Percentiles rank a stretch among this genome's conserved stretches.
Conservation (phyloP, 495 filamentous ascomycete genomes). For the Neurospora sp. region DNA sequence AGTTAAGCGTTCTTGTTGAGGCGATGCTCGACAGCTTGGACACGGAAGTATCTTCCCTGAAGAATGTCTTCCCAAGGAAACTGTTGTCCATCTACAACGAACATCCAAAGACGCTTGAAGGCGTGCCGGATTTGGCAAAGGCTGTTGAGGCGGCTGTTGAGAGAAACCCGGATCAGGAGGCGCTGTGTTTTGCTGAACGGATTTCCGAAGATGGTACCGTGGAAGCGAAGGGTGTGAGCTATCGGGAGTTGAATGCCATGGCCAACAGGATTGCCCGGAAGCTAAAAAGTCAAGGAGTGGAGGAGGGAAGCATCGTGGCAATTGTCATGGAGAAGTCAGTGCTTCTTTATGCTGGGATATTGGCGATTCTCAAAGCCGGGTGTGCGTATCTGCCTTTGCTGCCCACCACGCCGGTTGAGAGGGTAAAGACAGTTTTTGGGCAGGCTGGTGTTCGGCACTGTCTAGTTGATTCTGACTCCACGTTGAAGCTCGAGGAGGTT, state of each 20-base stretch:
- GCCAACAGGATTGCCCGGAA: slow-evolving; percentile 56
- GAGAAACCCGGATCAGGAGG: slow-evolving; percentile 39
- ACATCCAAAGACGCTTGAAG: slow-evolving; percentile 9
- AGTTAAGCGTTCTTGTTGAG: slow-evolving; percentile 24
- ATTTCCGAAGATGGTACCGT: slow-evolving; percentile 21
- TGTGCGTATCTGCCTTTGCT: slow-evolving; percentile 65
- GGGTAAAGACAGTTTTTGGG: slow-evolving; percentile 43
- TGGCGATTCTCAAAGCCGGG: slow-evolving; percentile 62
- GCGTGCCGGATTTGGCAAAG: slow-evolving; percentile 30
- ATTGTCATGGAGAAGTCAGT: slow-evolving; percentile 63
- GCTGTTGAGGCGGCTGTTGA: slow-evolving; percentile 43
- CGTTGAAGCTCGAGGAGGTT: slow-evolving; percentile 8
- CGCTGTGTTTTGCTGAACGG: slow-evolving; percentile 48
- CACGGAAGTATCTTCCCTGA: slow-evolving; percentile 18
- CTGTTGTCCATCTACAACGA: slow-evolving; percentile 41
- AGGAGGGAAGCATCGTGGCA: slow-evolving; percentile 45
- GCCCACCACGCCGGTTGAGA: slow-evolving; percentile 47
- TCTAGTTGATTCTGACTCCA: slow-evolving; percentile 26
- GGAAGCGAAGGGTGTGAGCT: slow-evolving; percentile 40
- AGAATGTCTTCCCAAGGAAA: slow-evolving; percentile 20
- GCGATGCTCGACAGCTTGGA: slow-evolving; percentile 30
- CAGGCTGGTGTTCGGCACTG: slow-evolving; percentile 40
- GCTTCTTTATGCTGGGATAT: slow-evolving; percentile 55
- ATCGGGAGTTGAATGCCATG: slow-evolving; percentile 46
- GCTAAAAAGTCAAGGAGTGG: slow-evolving; percentile 36